These are phyloP conservation scores for Hanseniaspora pseudoguilliermondii DNA, from an alignment of 805 yeast species.

Conservation along the genomic window DNA sequence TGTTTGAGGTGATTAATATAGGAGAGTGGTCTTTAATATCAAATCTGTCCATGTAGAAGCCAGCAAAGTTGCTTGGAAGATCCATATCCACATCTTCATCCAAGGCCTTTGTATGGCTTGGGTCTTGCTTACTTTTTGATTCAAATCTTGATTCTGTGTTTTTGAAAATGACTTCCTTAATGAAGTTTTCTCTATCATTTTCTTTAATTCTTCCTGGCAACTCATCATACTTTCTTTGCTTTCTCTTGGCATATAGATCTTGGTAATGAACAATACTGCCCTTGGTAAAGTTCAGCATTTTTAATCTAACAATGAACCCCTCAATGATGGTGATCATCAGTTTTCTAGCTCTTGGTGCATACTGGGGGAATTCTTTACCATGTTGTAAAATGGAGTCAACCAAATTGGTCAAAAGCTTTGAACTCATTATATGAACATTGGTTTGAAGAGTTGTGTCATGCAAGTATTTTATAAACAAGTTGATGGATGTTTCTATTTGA, in stretches of 20 bases:
- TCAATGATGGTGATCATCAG: constrained; percentile 75
- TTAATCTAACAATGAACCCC: constrained; percentile 74
- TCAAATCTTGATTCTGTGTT: constrained; percentile 16
- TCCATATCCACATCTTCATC: constrained; percentile 8
- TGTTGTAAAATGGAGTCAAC: constrained; percentile 78
- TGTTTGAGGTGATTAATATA: constrained; percentile 41
- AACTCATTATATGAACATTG: constrained; percentile 93
- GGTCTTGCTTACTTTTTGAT: constrained; percentile 15
- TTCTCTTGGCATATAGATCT: constrained; percentile 36
- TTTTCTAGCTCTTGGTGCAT: constrained; percentile 51
- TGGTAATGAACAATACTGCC: constrained; percentile 53
- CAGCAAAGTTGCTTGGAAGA: constrained; percentile 17
- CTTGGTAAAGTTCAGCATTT: constrained; percentile 59
- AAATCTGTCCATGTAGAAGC: constrained; percentile 28
- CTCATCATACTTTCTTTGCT: constrained; percentile 33
- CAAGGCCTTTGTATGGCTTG: background rate
- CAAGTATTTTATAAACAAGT: constrained; percentile 64
- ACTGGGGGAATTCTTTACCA: constrained; percentile 47
- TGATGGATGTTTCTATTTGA: constrained; percentile 79
- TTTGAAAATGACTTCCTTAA: constrained; percentile 24
- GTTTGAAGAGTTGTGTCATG: constrained; percentile 72
- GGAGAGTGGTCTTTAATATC: constrained; percentile 43
- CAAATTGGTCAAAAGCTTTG: constrained; percentile 71
- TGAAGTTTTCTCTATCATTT: constrained; percentile 29
- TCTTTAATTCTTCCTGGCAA: constrained; percentile 24